Evolutionary conservation across 805 yeast species (phyloP), one percentile per base, ranked within the genome.

Genomic region (Saturnispora saitoi): DNA sequence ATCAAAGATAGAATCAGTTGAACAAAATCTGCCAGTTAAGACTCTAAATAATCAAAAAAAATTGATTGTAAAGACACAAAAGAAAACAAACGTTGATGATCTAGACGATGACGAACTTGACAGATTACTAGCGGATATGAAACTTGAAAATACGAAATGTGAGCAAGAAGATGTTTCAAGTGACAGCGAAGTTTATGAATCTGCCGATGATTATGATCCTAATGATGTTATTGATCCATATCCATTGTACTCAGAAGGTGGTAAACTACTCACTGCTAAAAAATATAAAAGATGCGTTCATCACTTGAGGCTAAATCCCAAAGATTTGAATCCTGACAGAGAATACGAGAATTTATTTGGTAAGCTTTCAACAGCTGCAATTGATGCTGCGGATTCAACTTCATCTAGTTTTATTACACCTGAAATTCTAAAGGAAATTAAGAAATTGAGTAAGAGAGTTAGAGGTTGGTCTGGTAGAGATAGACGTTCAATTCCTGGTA

Each of bases 381-480:
- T 85, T 17, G 83, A 81, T 48, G 91, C 85, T 62, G 89, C 87
- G 0, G 84, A 83, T 56, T 74, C 85, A 1, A 77, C 87, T n/a
- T 76, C 89, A 0, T 79, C 90, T 0, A 70, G 81, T 2, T 77
- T 82, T 32, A 75, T 80, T 0, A 75, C 85, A 0, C 91, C 90
- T 0, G 89, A 83, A 52, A 75, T 78, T 17, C 63, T 84, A 49
- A 76, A 72, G 45, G 86, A 81, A 57, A 76, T 83, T 54, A 82
- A 78, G 56, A 72, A 73, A 64, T 53, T 73, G 65, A 73, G 78
- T 7, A 69, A 73, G 48, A 61, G 75, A n/a, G 78, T 86, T 0
- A 72, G 86, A 56, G 89, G 88, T 22, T 87, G 95, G 95, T 84
- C 88, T 41, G 95, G 95, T 0, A 76, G 77, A 53, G 95, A 86